Evolutionary conservation across 2,329 filamentous ascomycete species (phyloP), one percentile per base, ranked within the genome.

Genomic region (Arthrobotrys sinensis): DNA sequence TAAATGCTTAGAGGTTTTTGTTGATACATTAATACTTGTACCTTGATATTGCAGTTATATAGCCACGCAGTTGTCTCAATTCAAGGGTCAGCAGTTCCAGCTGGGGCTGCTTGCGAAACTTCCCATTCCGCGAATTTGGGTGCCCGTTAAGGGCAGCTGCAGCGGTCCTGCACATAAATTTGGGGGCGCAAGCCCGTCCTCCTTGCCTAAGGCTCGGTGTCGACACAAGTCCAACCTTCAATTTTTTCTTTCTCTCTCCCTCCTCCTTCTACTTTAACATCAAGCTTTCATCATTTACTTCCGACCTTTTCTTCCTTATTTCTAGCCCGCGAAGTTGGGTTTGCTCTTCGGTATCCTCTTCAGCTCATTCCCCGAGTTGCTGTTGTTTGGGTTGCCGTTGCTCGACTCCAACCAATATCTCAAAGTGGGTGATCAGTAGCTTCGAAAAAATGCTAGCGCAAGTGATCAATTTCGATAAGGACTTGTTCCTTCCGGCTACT

Each of bases 381-480:
- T 43, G 19, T 43, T 28, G 52, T 40, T 53, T 57, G 19, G 34
- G 55, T 16, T 43, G 36, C 52, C 16, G 32, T 38, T 57, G 52
- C n/a, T 57, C 8, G 4, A 38, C n/a, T 43, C 34, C 34, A 21
- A 16, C 34, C 24, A 34, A 43, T 24, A 60, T 40, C 55, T 43
- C 16, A 43, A 28, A 60, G 21, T 40, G 34, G 11, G 24, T 16
- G 34, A 43, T 19, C 19, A 8, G 12, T 12, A 21, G n/a, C 19
- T 43, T 2, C 55, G 24, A 28, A 14, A 63, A 45, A n/a, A 75
- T 75, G 70, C 14, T 75, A 2, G 50, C 53, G 14, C 70, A 68
- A 43, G 45, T 43, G 34, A 19, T 67, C 14, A 19, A 11, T 28
- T 53, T 75, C 36, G 43, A 53, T 12, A 50, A 48, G 19, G 70